These are phyloP conservation scores for Camellia lanceoleosa DNA, from an alignment of 148 eudicot genomes.

Conservation along the genomic window DNA sequence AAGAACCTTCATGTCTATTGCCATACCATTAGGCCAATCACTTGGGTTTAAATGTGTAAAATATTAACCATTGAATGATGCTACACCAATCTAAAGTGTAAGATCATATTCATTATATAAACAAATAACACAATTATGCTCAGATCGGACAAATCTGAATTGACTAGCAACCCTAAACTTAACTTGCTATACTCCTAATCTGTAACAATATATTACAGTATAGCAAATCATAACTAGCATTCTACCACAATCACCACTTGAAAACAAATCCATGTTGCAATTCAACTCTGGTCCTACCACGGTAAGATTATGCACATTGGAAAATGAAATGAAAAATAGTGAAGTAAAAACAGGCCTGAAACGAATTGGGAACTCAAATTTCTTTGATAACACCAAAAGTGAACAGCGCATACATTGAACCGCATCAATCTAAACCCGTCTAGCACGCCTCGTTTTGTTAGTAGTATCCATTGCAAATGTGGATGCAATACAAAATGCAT, in stretches of 20 bases:
- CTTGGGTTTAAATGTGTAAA: not conserved
- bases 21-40: slow-evolving; percentile 66
- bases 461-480: slow-evolving; percentile 13
- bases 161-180: slow-evolving; percentile 13
- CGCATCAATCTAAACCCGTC: not conserved
- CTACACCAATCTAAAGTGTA: no score
- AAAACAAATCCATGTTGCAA: not conserved
- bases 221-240: not conserved
- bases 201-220: slow-evolving; percentile 60
- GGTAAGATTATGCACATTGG: not conserved
- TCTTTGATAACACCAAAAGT: not conserved
- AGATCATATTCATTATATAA: no score
- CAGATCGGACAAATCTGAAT: no score
- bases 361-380: not conserved
- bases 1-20: slow-evolving; percentile 76
- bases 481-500: slow-evolving; percentile 14
- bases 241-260: not conserved
- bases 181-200: slow-evolving; percentile 20
- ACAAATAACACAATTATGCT: no score
- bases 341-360: not conserved
- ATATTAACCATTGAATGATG: no score
- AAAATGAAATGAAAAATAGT: not conserved
- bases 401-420: not conserved
- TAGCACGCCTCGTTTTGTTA: slow-evolving; percentile 9
- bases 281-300: not conserved